Percentiles rank a stretch among this genome's conserved stretches.
phyloP scores from a whole-genome alignment of 164 flowering plant genomes.

The Magnolia officinalis region DNA sequence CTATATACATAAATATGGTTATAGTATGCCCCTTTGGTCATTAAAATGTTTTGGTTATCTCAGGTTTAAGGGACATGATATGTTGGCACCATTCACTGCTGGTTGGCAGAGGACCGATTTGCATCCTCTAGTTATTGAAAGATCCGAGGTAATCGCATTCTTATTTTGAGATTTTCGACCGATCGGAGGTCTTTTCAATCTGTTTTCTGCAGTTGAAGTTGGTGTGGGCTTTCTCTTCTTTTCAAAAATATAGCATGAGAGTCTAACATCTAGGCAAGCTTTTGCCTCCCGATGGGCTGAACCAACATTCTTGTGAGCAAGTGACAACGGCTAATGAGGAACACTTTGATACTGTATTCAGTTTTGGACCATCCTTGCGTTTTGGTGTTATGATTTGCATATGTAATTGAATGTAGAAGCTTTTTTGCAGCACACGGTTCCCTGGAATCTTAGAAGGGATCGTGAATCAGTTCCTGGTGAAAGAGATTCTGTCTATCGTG shows the following conservation, averaged over 20 bases:
- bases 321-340: neutral
- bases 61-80: constrained; percentile 90
- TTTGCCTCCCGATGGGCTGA: neutral
- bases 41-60: neutral
- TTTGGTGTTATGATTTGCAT: too few relatives aligned
- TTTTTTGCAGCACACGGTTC: too few relatives aligned
- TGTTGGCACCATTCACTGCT: constrained; percentile 98
- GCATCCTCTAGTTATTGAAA: constrained; percentile 79
- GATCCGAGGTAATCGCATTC: constrained; percentile 64
- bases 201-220: neutral
- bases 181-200: neutral
- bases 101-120: constrained; percentile 79
- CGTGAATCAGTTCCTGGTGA: too few relatives aligned
- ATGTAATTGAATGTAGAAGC: too few relatives aligned
- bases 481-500: too few relatives aligned
- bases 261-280: neutral
- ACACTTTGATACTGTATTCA: too few relatives aligned
- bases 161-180: neutral
- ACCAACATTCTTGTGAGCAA: neutral
- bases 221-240: neutral
- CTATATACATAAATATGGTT: neutral
- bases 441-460: too few relatives aligned
- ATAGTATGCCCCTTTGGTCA: constrained; percentile 6
- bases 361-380: too few relatives aligned
- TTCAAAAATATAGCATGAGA: neutral